Evolutionary conservation across 163 green algal species (phyloP).

Genomic region (Coccomyxa subellipsoidea): DNA sequence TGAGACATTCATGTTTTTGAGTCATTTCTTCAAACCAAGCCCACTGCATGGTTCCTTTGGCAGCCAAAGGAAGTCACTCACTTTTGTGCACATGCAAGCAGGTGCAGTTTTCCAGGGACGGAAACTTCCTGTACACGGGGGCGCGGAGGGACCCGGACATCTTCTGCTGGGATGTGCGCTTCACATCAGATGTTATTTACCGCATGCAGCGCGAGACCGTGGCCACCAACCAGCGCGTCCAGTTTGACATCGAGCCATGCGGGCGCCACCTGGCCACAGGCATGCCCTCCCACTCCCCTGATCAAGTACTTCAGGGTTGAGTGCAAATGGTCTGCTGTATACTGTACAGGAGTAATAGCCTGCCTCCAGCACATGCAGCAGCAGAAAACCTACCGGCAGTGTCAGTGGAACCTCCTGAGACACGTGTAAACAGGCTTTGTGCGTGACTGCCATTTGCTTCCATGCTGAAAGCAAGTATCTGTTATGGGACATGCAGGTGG

Average conservation of each 20-base stretch:
- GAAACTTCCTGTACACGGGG: conserved; percentile 86
- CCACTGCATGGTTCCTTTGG: neutral
- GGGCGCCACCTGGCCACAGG: conserved; percentile 77
- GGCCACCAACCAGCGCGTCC: conserved; percentile 81
- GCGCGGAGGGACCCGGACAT: conserved; percentile 68
- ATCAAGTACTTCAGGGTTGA: no score
- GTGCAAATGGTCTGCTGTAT: no score
- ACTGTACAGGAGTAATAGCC: no score
- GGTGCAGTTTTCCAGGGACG: conserved; percentile 76
- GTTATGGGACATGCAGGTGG: conserved; percentile 31
- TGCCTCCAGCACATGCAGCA: no score
- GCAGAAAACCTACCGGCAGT: no score
- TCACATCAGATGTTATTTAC: conserved; percentile 59
- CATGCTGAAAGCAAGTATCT: neutral
- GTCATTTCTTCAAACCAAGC: neutral
- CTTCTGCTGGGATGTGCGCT: conserved; percentile 84
- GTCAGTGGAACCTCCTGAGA: no score
- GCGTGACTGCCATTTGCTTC: no score
- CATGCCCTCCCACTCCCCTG: neutral
- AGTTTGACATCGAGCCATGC: conserved; percentile 84
- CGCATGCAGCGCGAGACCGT: conserved; percentile 41
- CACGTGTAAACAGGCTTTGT: no score
- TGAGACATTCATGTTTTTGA: neutral
- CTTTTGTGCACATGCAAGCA: conserved; percentile 30
- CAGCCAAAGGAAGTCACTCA: neutral